These are phyloP conservation scores for Leccinellum rugosiceps DNA, from an alignment of 768 basidiomycete species.

Conservation along the genomic window DNA sequence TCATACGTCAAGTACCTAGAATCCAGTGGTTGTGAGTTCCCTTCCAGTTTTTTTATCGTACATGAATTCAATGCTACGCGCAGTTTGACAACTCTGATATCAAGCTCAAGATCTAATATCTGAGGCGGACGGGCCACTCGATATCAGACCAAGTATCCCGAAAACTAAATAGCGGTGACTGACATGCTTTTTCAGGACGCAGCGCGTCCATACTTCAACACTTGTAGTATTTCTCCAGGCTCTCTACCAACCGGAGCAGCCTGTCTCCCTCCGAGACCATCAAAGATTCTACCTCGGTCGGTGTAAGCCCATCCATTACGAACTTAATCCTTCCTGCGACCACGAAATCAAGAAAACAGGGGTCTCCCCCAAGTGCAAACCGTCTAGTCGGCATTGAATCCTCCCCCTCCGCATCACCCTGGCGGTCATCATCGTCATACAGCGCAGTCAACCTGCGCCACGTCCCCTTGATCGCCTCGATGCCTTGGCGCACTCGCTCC, in stretches of 20 bases:
- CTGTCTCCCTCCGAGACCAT: slow-evolving; percentile 9
- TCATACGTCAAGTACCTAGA: too few species aligned
- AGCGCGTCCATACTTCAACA: background rate
- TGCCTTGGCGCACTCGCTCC: slow-evolving; percentile 16
- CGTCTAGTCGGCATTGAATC: background rate
- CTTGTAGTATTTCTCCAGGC: slow-evolving; percentile 14
- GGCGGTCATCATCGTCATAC: slow-evolving; percentile 6
- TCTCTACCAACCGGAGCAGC: slow-evolving; percentile 13
- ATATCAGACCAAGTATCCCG: too few species aligned
- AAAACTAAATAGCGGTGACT: background rate
- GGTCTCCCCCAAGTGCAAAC: slow-evolving; percentile 16
- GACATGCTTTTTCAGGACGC: too few species aligned
- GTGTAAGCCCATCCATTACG: slow-evolving; percentile 3
- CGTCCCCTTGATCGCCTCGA: slow-evolving; percentile 20
- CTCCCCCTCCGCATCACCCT: background rate
- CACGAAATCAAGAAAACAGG: slow-evolving; percentile 19
- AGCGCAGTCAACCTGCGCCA: slow-evolving; percentile 23
- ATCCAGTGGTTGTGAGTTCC: too few species aligned
- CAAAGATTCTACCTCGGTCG: slow-evolving; percentile 8
- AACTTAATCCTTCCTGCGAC: slow-evolving; percentile 21
- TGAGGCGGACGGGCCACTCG: too few species aligned
- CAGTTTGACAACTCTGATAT: too few species aligned
- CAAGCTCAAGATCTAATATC: too few species aligned
- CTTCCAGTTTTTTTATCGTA: too few species aligned
- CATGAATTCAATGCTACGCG: too few species aligned